phyloP scores from a whole-genome alignment of 2,329 filamentous ascomycete genomes.

The Emydomyces testavorans region DNA sequence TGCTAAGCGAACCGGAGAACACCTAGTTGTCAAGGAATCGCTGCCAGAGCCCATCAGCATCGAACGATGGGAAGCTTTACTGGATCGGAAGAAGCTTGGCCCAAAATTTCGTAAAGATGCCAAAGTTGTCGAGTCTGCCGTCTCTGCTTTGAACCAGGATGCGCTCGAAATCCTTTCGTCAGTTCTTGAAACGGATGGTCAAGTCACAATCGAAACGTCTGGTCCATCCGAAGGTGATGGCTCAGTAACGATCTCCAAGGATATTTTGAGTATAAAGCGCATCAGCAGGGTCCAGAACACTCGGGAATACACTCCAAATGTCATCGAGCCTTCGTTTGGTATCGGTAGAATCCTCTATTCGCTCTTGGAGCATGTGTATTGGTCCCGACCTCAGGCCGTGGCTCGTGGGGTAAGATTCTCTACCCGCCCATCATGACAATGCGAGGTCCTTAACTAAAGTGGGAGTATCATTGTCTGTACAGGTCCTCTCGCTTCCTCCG shows the following conservation, averaged over 20 bases:
- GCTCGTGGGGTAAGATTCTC: conserved; percentile 65
- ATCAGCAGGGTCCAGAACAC: conserved; percentile 72
- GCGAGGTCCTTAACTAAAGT: not conserved
- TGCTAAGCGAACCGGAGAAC: conserved; percentile 78
- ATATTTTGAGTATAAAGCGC: conserved; percentile 69
- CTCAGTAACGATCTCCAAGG: conserved; percentile 69
- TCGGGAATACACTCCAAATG: conserved; percentile 86
- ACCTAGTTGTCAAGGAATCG: conserved; percentile 72
- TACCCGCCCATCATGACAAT: not conserved
- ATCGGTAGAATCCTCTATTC: conserved; percentile 91
- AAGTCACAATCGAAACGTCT: conserved; percentile 66
- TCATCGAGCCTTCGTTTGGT: conserved; percentile 95
- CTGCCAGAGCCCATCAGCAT: conserved; percentile 65
- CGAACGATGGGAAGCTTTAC: conserved; percentile 76
- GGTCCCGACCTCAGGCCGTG: conserved; percentile 75
- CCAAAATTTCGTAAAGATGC: conserved; percentile 91
- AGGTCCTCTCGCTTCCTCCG: conserved; percentile 63
- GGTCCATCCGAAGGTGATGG: conserved; percentile 56
- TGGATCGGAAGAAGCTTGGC: conserved; percentile 93
- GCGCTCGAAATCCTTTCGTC: conserved; percentile 68
- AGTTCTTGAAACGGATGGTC: conserved; percentile 60
- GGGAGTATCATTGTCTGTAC: too few species aligned
- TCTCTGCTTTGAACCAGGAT: conserved; percentile 66
- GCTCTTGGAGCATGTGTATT: conserved; percentile 89
- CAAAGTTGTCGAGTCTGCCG: conserved; percentile 68